Conservation (phyloP, 176 grass and related monocot species). For the Eleusine coracana region DNA sequence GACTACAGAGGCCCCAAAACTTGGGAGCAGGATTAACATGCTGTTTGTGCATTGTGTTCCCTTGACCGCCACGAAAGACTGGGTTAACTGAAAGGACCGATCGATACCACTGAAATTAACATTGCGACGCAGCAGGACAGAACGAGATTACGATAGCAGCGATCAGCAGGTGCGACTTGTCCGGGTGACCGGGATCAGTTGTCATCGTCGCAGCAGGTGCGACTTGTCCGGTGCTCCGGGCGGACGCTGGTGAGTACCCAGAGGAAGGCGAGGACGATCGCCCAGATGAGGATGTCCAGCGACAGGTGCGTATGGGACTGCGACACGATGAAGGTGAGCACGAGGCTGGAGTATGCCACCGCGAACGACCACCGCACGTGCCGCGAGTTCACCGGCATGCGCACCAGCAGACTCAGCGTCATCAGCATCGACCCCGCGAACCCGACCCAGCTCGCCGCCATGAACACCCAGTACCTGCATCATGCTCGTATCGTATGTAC, state of each 20-base stretch:
- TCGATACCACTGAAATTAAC: not conserved
- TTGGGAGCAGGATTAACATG: not conserved
- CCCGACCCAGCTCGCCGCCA: conserved; percentile 45
- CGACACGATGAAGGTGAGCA: conserved; percentile 46
- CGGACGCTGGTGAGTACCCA: conserved; percentile 15
- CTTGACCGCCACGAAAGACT: not conserved
- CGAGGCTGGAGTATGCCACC: conserved; percentile 50
- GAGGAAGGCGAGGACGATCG: conserved; percentile 19
- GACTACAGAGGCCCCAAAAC: not conserved
- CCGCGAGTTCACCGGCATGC: conserved; percentile 30
- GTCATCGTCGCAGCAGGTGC: not conserved
- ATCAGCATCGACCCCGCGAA: conserved; percentile 49
- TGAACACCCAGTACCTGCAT: conserved; percentile 48
- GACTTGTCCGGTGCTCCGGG: not conserved
- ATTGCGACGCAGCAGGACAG: not conserved
- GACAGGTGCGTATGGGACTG: conserved; percentile 35
- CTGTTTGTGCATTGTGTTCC: no score
- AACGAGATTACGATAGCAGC: not conserved
- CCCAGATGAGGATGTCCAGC: conserved; percentile 35
- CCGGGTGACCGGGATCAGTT: not conserved
- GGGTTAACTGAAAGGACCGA: not conserved
- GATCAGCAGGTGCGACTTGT: not conserved
- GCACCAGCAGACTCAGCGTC: conserved; percentile 40
- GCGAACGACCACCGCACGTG: conserved; percentile 44
- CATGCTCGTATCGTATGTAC: no score